These are phyloP conservation scores for Rhizoclosmatium globosum DNA, from an alignment of 192 early-diverging fungal species.

Conservation along the genomic window DNA sequence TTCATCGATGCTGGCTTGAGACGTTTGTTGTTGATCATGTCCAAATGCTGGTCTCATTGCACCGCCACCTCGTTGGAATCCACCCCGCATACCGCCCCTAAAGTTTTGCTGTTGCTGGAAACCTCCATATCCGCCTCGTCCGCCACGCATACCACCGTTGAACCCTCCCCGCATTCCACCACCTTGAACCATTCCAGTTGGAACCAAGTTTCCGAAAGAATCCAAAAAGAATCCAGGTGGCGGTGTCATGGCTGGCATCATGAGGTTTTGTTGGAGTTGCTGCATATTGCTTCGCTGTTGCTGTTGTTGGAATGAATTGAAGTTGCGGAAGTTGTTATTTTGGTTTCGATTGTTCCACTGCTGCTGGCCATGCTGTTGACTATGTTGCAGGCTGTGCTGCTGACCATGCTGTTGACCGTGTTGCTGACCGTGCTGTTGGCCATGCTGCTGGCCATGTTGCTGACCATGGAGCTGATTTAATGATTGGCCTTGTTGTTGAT, in stretches of 20 bases:
- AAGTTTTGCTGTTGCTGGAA: neutral
- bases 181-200: neutral
- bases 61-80: neutral
- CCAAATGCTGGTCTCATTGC: neutral
- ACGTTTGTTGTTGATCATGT: neutral
- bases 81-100: neutral
- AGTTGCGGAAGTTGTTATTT: neutral
- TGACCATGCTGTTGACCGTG: slow-evolving; percentile 6
- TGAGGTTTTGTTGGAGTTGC: neutral
- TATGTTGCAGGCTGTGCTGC: slow-evolving; percentile 11
- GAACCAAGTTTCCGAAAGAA: slow-evolving; percentile 8
- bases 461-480: neutral
- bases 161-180: neutral
- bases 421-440: neutral
- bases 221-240: slow-evolving; percentile 1
- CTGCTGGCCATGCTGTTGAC: neutral
- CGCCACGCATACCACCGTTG: neutral
- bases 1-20: too few relatives aligned
- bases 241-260: neutral
- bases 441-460: neutral
- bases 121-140: neutral
- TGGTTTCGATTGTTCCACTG: neutral
- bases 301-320: neutral
- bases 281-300: neutral
- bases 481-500: neutral